Percentiles rank a stretch among this genome's conserved stretches.
Evolutionary conservation across 1,139 yeast genomes (phyloP).

Genomic region (Kurtzmaniella quercitrusa): DNA sequence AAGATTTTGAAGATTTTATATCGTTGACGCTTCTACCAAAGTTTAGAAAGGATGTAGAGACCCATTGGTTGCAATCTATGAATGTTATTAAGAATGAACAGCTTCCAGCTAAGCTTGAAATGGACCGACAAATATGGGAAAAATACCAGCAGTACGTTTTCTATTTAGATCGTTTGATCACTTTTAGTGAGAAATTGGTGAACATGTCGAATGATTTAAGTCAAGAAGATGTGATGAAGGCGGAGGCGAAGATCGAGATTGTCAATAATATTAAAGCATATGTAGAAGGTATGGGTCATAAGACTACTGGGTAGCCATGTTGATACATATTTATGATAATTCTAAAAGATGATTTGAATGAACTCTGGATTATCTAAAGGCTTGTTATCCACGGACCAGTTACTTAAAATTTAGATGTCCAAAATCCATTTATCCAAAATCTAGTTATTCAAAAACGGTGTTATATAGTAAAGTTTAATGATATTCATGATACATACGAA

Average conservation of each 20-base stretch:
- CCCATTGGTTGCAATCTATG: constrained; percentile 6
- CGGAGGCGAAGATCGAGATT: constrained; percentile 3
- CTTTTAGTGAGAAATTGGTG: constrained; percentile 10
- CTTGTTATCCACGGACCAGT: too few relatives aligned
- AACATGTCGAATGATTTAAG: constrained; percentile 5
- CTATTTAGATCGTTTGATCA: constrained; percentile 10
- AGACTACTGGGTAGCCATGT: too few relatives aligned
- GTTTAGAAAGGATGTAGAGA: constrained; percentile 20
- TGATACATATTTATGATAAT: too few relatives aligned
- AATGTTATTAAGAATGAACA: constrained; percentile 9
- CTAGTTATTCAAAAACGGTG: too few relatives aligned
- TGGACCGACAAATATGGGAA: constrained; percentile 12
- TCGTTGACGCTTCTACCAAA: constrained; percentile 25
- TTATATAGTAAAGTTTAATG: too few relatives aligned
- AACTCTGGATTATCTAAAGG: too few relatives aligned
- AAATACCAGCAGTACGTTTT: constrained; percentile 14
- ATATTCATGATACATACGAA: too few relatives aligned
- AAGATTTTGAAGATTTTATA: constrained; percentile 27
- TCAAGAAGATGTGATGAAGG: constrained; percentile 6
- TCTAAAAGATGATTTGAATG: too few relatives aligned
- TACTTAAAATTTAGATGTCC: too few relatives aligned
- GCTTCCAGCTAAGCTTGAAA: constrained; percentile 11
- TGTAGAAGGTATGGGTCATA: neutral
- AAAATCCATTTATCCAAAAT: too few relatives aligned
- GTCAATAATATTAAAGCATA: constrained; percentile 2